These are phyloP conservation scores for Fusarium sterilihyphosum DNA, from an alignment of 2,329 filamentous ascomycete genomes.

Conservation along the genomic window DNA sequence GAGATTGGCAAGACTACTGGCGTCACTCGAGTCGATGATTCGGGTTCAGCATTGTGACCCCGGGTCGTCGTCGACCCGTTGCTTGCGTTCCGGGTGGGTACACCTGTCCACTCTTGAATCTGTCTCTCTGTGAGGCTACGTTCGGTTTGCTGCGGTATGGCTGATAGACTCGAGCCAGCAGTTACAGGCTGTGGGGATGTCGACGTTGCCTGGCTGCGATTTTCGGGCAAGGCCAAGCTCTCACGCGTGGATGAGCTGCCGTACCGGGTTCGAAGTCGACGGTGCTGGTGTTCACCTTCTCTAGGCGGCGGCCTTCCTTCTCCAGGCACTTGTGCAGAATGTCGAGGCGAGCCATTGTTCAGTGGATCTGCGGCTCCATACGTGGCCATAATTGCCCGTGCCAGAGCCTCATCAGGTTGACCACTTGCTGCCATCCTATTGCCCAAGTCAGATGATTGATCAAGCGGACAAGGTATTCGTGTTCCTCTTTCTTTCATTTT, in stretches of 20 bases:
- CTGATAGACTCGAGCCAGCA: background rate
- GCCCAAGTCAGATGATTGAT: conserved; percentile 13
- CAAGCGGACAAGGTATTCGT: background rate
- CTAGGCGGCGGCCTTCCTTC: conserved; percentile 45
- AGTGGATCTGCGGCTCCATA: conserved; percentile 26
- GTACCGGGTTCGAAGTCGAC: conserved; percentile 44
- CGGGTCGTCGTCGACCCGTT: background rate
- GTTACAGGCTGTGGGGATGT: background rate
- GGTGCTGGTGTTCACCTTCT: conserved; percentile 44
- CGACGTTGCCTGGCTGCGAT: background rate
- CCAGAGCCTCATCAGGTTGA: conserved; percentile 34
- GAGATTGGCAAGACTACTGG: conserved; percentile 27
- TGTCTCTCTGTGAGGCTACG: conserved; percentile 7
- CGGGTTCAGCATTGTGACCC: background rate
- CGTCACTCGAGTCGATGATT: conserved; percentile 4
- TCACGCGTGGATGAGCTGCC: conserved; percentile 21
- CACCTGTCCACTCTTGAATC: conserved; percentile 4
- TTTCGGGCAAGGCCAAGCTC: background rate
- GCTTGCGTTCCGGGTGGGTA: background rate
- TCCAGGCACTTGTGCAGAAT: conserved; percentile 9
- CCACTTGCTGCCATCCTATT: conserved; percentile 12
- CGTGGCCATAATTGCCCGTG: conserved; percentile 23
- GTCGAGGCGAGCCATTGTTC: conserved; percentile 21
- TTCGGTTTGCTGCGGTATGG: conserved; percentile 16
- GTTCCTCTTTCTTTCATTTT: background rate